Conservation (phyloP, 306 rosid genomes). For the Dalbergia oliveri region DNA sequence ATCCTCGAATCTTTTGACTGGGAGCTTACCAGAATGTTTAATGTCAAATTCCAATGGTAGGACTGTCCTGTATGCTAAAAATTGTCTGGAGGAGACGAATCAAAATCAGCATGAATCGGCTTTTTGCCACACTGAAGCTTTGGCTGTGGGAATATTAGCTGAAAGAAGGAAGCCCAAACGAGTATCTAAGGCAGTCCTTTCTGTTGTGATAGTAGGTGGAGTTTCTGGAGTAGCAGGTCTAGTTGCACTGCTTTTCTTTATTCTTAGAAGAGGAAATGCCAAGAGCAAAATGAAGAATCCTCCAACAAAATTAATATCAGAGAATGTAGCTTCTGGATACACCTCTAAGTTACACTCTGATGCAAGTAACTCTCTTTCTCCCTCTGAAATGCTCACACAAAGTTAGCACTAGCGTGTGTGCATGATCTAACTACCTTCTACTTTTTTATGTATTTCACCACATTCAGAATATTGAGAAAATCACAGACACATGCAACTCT, state of each 20-base stretch:
- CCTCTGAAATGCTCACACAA: slow-evolving; percentile 12
- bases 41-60: slow-evolving; percentile 50
- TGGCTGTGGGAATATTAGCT: slow-evolving; percentile 87
- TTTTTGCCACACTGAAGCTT: slow-evolving; percentile 84
- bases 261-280: slow-evolving; percentile 56
- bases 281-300: slow-evolving; percentile 53
- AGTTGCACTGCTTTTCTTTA: slow-evolving; percentile 54
- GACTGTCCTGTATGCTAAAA: slow-evolving; percentile 61
- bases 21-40: slow-evolving; percentile 76
- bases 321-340: slow-evolving; percentile 72
- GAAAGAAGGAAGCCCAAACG: slow-evolving; percentile 58
- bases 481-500: slow-evolving; percentile 5
- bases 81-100: slow-evolving; percentile 67
- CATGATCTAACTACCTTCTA: background rate
- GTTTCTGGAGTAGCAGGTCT: slow-evolving; percentile 60
- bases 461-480: background rate
- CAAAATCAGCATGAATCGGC: slow-evolving; percentile 65
- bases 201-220: slow-evolving; percentile 60
- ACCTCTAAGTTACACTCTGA: slow-evolving; percentile 76
- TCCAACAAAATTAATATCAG: slow-evolving; percentile 69
- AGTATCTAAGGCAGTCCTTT: slow-evolving; percentile 57
- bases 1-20: slow-evolving; percentile 85
- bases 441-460: slow-evolving; percentile 20
- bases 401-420: background rate
- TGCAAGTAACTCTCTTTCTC: slow-evolving; percentile 65